These are phyloP conservation scores for Alisma plantagoaquatica DNA, from an alignment of 106 monocot genomes.

Conservation along the genomic window DNA sequence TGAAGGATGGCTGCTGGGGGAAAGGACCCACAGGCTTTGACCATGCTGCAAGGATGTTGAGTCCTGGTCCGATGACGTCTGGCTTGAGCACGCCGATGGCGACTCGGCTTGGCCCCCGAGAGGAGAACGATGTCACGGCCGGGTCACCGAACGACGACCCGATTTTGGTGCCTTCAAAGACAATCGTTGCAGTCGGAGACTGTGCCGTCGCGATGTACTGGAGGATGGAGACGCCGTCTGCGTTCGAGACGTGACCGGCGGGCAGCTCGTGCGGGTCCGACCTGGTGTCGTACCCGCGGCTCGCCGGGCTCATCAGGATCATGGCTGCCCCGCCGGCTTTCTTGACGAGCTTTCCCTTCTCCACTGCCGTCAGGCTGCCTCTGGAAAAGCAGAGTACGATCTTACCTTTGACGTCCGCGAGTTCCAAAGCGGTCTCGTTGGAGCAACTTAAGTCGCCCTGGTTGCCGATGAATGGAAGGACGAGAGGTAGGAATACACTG, in stretches of 20 bases:
- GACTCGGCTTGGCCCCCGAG: conserved; percentile 72
- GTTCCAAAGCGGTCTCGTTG: conserved; percentile 4
- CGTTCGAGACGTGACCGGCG: background rate
- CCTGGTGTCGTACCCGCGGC: conserved; percentile 2
- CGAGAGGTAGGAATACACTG: conserved; percentile 10
- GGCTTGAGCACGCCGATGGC: conserved; percentile 71
- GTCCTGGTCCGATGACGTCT: conserved; percentile 59
- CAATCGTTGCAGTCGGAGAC: conserved; percentile 5
- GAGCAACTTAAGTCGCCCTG: conserved; percentile 48
- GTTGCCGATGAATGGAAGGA: conserved; percentile 6
- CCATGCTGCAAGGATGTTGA: too few relatives aligned
- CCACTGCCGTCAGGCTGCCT: conserved; percentile 1
- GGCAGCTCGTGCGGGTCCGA: conserved; percentile 6
- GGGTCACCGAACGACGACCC: conserved; percentile 58
- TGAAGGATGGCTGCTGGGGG: conserved; percentile 33
- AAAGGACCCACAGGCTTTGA: conserved; percentile 41
- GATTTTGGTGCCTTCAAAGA: conserved; percentile 30
- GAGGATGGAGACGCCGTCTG: conserved; percentile 6
- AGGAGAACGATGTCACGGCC: too few relatives aligned
- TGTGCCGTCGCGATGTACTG: conserved; percentile 8
- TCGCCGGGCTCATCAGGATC: conserved; percentile 2
- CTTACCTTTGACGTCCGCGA: background rate
- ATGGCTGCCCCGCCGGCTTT: conserved; percentile 42
- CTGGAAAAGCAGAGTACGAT: conserved; percentile 10
- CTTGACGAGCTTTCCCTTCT: conserved; percentile 7